A percentile compares a stretch with the other conserved stretches of the same genome.
Evolutionary conservation across 495 filamentous ascomycete species (phyloP).

Genomic region (Aspergillus ellipticus): DNA sequence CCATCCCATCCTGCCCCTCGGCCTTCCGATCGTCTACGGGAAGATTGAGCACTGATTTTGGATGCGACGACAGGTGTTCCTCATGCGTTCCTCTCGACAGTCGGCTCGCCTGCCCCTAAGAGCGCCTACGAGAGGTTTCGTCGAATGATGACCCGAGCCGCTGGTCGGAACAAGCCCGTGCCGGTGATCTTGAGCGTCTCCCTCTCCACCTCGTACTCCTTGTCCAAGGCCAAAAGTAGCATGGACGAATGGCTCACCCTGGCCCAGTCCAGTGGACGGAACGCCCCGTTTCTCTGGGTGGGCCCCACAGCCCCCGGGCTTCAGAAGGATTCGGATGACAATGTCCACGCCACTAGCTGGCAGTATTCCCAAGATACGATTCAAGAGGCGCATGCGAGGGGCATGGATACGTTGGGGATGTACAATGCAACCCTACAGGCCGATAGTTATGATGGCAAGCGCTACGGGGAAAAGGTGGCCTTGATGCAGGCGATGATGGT

Average conservation of each 20-base stretch:
- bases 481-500: conserved; percentile 53
- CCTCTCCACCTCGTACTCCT: conserved; percentile 34
- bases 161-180: conserved; percentile 35
- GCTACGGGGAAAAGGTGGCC: conserved; percentile 42
- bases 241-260: conserved; percentile 46
- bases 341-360: conserved; percentile 39
- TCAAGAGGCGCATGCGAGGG: conserved; percentile 30
- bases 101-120: conserved; percentile 29
- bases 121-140: conserved; percentile 20
- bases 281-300: conserved; percentile 46
- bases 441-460: conserved; percentile 37
- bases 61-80: conserved; percentile 26
- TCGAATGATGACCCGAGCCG: conserved; percentile 22
- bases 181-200: conserved; percentile 44
- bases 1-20: background rate
- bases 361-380: conserved; percentile 38
- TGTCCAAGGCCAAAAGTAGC: conserved; percentile 27
- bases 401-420: conserved; percentile 44
- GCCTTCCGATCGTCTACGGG: background rate
- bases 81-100: conserved; percentile 37
- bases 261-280: conserved; percentile 30
- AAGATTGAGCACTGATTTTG: conserved; percentile 4
- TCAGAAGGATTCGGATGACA: conserved; percentile 26
- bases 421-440: conserved; percentile 48
- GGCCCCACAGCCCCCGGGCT: conserved; percentile 47